Evolutionary conservation across 306 rosid genomes (phyloP).

Genomic region (Potentilla sterilis): DNA sequence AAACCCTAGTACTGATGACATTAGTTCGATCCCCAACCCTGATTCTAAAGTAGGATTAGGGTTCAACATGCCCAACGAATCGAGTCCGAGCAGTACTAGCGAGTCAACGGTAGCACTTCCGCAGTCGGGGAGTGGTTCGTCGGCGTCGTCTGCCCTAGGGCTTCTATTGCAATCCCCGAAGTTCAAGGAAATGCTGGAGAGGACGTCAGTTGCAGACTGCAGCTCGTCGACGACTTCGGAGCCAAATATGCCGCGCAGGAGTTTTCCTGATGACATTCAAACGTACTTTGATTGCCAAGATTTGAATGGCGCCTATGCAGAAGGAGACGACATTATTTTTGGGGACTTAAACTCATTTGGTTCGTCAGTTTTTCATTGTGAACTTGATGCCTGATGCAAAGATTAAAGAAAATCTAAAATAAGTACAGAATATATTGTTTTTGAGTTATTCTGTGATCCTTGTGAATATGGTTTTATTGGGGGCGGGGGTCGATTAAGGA

Average conservation of each 20-base stretch:
- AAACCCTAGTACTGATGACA: conserved; percentile 10
- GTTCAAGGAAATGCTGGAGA: conserved; percentile 62
- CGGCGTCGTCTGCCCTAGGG: conserved; percentile 45
- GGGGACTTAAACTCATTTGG: conserved; percentile 51
- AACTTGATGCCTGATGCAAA: conserved; percentile 45
- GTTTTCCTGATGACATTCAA: conserved; percentile 83
- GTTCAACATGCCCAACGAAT: conserved; percentile 14
- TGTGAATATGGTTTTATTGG: not conserved
- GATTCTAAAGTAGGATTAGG: conserved; percentile 31
- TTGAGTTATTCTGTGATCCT: not conserved
- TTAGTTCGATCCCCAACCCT: conserved; percentile 1
- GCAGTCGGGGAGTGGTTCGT: not conserved
- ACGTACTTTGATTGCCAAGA: conserved; percentile 70
- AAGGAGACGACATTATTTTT: conserved; percentile 65
- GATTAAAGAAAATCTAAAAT: not conserved
- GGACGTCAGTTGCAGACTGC: conserved; percentile 27
- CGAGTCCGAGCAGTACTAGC: conserved; percentile 1
- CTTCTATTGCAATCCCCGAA: conserved; percentile 53
- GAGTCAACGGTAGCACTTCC: not conserved
- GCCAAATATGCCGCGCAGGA: conserved; percentile 43
- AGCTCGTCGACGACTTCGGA: conserved; percentile 27
- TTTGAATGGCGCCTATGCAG: conserved; percentile 34
- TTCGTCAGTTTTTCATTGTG: conserved; percentile 62
- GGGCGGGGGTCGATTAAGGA: not conserved
- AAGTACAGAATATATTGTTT: not conserved